Evolutionary conservation across 2,329 filamentous ascomycete genomes (phyloP), one percentile per base, ranked within the genome.

Genomic region (Kalaharituber pfeilii): DNA sequence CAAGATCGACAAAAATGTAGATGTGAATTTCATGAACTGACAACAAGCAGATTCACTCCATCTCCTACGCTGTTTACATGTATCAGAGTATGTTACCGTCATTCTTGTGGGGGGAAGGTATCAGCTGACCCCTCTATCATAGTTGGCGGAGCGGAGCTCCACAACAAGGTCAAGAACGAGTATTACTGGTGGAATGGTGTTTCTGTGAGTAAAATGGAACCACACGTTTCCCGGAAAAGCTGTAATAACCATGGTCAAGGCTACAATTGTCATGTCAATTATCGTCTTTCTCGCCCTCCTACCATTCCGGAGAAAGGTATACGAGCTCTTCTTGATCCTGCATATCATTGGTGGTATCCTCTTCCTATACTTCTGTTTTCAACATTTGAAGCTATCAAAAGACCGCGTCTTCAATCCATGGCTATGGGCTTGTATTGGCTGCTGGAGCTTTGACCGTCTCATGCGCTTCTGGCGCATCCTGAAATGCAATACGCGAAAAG

Each of bases 281-380:
- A 62, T 69, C 9, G 53, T 63, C 6, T 63, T 64, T 2, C 56
- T 61, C 6, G 65, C 65, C 0, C 44, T 68, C 1, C 58, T 66
- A 0, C 55, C 63, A 6, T 53, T 69, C 5, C 59, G 67, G 1
- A 64, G 63, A 30, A 62, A 62, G 26, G 53, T 62, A 22, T 69
- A 69, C 51, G 66, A 69, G 49, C 45, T 67, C n/a, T 70, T 70
- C 49, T 56, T 69, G 0, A 64, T 61, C 0, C 54, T 59, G 1
- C 69, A 70, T 27, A 62, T 67, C 13, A 29, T 67, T 0, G 59
- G 70, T 1, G 60, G 65, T 0, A 56, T 67, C 4, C 27, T 70
- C 15, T 66, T 68, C 20, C 53, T 70, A 26, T 56, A 67, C 47
- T 61, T 61, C 28, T 28, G 58, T 9, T 60, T 56, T 56, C 49